Percentiles rank a stretch among this genome's conserved stretches.
Evolutionary conservation across 352 stramenopile genomes (phyloP).

Genomic region (Phytophthora podocarpi): DNA sequence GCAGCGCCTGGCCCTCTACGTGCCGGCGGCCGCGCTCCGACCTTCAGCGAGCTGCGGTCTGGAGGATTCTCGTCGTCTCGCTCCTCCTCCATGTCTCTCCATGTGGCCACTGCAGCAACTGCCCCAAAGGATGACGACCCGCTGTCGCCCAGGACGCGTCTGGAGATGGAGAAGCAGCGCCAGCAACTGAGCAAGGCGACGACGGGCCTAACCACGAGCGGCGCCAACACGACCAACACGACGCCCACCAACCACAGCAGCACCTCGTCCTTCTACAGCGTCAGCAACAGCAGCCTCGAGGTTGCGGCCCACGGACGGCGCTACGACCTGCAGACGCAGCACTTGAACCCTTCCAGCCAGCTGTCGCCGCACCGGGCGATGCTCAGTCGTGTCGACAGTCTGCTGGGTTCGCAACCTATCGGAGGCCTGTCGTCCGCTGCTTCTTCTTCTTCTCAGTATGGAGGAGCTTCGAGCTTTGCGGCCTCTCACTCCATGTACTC

Average conservation of each 20-base stretch:
- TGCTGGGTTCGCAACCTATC: constrained; percentile 36
- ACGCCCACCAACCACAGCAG: constrained; percentile 34
- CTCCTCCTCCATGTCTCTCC: constrained; percentile 9
- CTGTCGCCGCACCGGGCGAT: constrained; percentile 71
- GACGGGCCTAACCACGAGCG: constrained; percentile 19
- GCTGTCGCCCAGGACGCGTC: constrained; percentile 52
- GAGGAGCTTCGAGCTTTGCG: constrained; percentile 17
- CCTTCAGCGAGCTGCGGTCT: constrained; percentile 33
- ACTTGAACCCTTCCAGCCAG: constrained; percentile 16
- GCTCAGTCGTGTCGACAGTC: constrained; percentile 62
- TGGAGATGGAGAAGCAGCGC: constrained; percentile 54
- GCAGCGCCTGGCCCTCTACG: constrained; percentile 5
- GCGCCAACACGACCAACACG: constrained; percentile 34
- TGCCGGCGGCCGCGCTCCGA: constrained; percentile 5
- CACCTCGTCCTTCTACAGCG: constrained; percentile 34
- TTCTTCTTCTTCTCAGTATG: constrained; percentile 29
- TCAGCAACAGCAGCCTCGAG: constrained; percentile 18
- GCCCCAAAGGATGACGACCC: constrained; percentile 36
- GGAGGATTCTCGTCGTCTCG: constrained; percentile 22
- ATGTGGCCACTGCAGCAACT: constrained; percentile 17
- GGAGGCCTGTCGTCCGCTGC: not conserved
- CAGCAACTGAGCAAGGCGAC: constrained; percentile 28
- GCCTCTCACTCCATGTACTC: constrained; percentile 11
- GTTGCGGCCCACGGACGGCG: constrained; percentile 5
- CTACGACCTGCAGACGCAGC: constrained; percentile 10